phyloP scores from a whole-genome alignment of 1,139 yeast species.

The Lodderomyces orthopsilosis region DNA sequence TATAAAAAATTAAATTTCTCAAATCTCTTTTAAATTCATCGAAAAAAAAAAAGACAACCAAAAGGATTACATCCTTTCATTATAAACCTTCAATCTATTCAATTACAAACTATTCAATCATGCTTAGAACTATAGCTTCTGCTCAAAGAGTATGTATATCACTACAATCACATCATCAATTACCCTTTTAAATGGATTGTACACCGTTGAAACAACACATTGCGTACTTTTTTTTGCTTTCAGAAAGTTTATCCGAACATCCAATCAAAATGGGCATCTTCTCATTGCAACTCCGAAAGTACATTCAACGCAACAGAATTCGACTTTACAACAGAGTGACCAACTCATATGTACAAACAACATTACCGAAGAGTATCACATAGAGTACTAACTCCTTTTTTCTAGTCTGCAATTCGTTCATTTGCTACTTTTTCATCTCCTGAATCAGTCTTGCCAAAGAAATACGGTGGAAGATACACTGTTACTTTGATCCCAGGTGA shows the following conservation, averaged over 20 bases:
- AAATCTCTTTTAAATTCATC: too few species aligned
- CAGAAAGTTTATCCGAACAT: background rate
- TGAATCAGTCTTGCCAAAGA: constrained; percentile 74
- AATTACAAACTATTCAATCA: background rate
- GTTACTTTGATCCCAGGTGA: constrained; percentile 95
- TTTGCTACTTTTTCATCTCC: constrained; percentile 53
- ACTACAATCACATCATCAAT: background rate
- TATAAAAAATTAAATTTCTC: too few species aligned
- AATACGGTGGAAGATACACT: constrained; percentile 91
- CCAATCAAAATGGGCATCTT: background rate
- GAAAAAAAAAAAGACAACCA: too few species aligned
- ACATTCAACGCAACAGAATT: too few species aligned
- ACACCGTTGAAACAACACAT: too few species aligned
- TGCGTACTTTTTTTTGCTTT: background rate
- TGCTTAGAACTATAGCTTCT: constrained; percentile 1
- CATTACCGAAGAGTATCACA: background rate
- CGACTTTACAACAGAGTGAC: background rate
- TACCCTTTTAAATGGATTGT: too few species aligned
- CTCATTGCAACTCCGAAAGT: constrained; percentile 1
- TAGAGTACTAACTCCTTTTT: constrained; percentile 2
- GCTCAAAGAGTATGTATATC: constrained; percentile 1
- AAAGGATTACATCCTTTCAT: background rate
- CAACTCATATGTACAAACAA: background rate
- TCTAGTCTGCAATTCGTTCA: constrained; percentile 37
- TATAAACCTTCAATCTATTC: background rate